phyloP scores from a whole-genome alignment of 306 rosid genomes.

The Rosa multiflora region DNA sequence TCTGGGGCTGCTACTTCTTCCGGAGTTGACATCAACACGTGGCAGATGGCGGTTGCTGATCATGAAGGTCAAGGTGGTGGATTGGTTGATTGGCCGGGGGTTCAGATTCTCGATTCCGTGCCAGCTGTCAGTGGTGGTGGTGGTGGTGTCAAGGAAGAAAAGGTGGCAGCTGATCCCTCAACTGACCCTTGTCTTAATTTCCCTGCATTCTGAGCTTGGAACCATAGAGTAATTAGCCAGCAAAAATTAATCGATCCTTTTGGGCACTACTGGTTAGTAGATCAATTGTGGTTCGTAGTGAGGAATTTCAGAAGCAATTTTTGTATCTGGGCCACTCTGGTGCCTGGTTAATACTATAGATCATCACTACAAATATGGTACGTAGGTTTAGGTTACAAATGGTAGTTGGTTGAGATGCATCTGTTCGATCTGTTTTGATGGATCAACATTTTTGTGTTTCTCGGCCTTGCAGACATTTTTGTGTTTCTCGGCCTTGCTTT shows the following conservation, averaged over 20 bases:
- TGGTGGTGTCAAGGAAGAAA: background rate
- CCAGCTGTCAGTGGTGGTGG: background rate
- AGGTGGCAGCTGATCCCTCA: background rate
- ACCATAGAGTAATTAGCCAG: too few species aligned
- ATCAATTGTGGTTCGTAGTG: background rate
- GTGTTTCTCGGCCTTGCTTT: background rate
- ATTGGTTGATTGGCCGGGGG: slow-evolving; percentile 40
- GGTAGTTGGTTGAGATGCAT: background rate
- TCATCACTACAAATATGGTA: background rate
- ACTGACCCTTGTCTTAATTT: background rate
- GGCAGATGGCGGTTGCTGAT: slow-evolving; percentile 36
- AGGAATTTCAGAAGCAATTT: background rate
- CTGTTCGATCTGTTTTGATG: background rate
- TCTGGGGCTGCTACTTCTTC: slow-evolving; percentile 5
- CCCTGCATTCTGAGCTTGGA: background rate
- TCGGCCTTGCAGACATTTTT: too few species aligned
- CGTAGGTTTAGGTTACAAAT: slow-evolving; percentile 12
- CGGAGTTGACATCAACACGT: slow-evolving; percentile 29
- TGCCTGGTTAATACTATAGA: background rate
- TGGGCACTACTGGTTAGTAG: background rate
- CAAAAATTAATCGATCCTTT: background rate
- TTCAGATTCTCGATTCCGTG: slow-evolving; percentile 30
- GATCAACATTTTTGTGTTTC: background rate
- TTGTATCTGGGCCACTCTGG: background rate
- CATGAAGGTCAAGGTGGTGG: slow-evolving; percentile 11